Evolutionary conservation across 305 asterid genomes (phyloP).

Genomic region (Fraxinus nigra): DNA sequence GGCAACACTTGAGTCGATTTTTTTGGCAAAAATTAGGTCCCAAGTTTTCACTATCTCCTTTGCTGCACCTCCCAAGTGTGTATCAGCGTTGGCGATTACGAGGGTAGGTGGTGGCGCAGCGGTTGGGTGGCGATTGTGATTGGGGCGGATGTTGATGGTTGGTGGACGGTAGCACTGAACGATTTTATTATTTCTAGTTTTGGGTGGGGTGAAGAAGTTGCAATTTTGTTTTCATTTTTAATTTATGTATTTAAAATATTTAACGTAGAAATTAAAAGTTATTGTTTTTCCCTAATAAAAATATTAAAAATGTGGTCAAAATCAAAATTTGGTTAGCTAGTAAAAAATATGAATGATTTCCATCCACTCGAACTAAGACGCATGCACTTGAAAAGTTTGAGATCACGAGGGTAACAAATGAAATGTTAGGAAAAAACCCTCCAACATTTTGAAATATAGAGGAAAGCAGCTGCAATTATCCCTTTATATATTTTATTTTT

Average conservation of each 20-base stretch:
- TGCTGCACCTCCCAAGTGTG: neutral
- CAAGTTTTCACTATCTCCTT: neutral
- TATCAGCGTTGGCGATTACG: neutral
- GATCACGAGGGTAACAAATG: neutral
- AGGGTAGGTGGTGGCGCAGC: neutral
- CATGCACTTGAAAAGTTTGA: neutral
- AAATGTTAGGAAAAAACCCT: neutral
- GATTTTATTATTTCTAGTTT: neutral
- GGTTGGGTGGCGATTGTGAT: neutral
- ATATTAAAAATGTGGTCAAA: no score
- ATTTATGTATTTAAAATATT: no score
- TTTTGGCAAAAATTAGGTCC: constrained; percentile 12
- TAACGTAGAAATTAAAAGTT: no score
- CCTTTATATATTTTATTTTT: neutral
- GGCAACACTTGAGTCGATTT: neutral
- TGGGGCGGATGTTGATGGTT: neutral
- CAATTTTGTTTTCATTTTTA: neutral
- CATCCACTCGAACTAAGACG: neutral
- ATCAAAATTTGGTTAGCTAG: no score
- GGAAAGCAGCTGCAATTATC: neutral
- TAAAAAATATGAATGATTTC: no score
- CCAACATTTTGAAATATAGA: neutral
- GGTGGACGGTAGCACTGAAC: neutral
- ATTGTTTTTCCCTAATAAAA: no score
- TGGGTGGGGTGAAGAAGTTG: neutral